These are phyloP conservation scores for Fusarium penzigii DNA, from an alignment of 2,329 filamentous ascomycete genomes.

Conservation along the genomic window DNA sequence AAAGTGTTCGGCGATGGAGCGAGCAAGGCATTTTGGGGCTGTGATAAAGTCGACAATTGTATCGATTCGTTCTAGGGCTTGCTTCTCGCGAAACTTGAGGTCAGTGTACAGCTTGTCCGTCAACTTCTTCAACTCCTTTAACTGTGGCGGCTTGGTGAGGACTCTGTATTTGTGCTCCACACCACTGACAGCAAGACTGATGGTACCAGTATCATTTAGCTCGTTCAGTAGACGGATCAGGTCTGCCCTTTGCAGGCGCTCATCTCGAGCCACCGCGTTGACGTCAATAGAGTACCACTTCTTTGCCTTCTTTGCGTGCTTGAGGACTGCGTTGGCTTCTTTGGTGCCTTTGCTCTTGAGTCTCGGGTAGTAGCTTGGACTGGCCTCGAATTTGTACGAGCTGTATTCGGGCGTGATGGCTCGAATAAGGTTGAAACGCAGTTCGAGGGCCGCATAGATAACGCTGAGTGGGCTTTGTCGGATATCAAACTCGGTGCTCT, in stretches of 20 bases:
- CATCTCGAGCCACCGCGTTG: constrained; percentile 35
- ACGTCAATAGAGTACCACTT: constrained; percentile 52
- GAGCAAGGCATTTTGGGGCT: constrained; percentile 50
- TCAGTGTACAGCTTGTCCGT: constrained; percentile 49
- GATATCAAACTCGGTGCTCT: constrained; percentile 56
- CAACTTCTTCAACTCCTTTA: constrained; percentile 45
- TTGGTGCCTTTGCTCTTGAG: constrained; percentile 40
- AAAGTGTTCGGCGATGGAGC: constrained; percentile 56
- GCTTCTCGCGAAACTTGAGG: constrained; percentile 51
- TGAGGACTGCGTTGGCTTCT: constrained; percentile 46
- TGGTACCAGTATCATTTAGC: constrained; percentile 49
- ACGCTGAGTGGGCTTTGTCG: constrained; percentile 49
- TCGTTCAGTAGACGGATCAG: constrained; percentile 56
- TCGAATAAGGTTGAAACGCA: constrained; percentile 57
- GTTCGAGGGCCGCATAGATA: constrained; percentile 61
- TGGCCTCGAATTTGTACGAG: constrained; percentile 52
- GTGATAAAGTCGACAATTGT: constrained; percentile 57
- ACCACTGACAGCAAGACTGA: constrained; percentile 53
- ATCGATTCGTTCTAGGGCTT: constrained; percentile 52
- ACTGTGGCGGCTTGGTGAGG: constrained; percentile 46
- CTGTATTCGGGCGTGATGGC: constrained; percentile 59
- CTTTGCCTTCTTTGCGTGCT: constrained; percentile 39
- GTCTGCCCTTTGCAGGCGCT: constrained; percentile 43
- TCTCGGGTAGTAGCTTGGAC: constrained; percentile 30
- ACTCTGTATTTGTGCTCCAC: constrained; percentile 57